phyloP scores from a whole-genome alignment of 2,329 filamentous ascomycete species.

The Orbilia oligospora region DNA sequence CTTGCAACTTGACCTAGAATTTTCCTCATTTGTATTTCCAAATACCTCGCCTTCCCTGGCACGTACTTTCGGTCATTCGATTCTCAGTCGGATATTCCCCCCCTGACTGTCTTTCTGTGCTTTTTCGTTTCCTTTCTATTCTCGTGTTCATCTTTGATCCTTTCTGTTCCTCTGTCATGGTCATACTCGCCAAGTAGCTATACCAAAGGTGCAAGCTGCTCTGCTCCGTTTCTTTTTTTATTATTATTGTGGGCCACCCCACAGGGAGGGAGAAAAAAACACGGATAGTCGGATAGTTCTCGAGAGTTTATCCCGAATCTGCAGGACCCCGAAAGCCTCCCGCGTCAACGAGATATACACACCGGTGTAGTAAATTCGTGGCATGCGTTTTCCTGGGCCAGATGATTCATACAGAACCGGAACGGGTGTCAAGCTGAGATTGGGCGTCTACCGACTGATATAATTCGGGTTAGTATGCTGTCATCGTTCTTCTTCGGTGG shows the following conservation, averaged over 20 bases:
- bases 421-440: conserved; percentile 59
- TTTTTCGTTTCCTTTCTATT: conserved; percentile 32
- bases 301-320: conserved; percentile 36
- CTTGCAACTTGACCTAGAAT: conserved; percentile 40
- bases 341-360: conserved; percentile 46
- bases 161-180: conserved; percentile 21
- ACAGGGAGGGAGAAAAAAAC: background rate
- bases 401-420: conserved; percentile 49
- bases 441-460: conserved; percentile 30
- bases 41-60: conserved; percentile 33
- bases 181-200: conserved; percentile 31
- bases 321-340: conserved; percentile 31
- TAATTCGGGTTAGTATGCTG: conserved; percentile 45
- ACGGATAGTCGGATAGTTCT: conserved; percentile 17
- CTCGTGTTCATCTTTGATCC: background rate
- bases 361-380: conserved; percentile 48
- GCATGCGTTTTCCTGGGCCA: conserved; percentile 51
- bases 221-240: conserved; percentile 15
- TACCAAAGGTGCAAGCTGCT: conserved; percentile 35
- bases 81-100: conserved; percentile 32
- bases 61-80: conserved; percentile 47
- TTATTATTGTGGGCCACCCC: conserved; percentile 37
- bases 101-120: conserved; percentile 33
- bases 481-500: conserved; percentile 58
- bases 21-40: conserved; percentile 39